Base-by-base conservation (phyloP, 345 rosid species). In the Ceriops tagal region DNA sequence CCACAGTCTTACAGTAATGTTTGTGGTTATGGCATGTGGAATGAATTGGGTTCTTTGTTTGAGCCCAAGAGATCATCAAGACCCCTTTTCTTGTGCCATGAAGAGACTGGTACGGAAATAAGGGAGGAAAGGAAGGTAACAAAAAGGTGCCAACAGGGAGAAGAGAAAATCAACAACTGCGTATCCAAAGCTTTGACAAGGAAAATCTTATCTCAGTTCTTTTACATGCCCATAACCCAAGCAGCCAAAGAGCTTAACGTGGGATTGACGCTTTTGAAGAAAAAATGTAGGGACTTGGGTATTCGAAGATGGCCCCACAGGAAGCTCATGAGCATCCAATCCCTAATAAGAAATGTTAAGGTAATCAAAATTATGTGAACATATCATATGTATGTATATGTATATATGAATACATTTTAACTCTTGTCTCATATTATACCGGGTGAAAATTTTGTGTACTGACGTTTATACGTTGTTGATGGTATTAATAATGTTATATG, bases 261-360 rank as follows among this genome's bases (percentile, higher is more conserved):
- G 22, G 96, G 96, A 0, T 8, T 89, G 65, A 89, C 96, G 1
- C 66, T 86, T 10, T 61, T 88, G 77, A 89, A 89, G 77, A 89
- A 89, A 59, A 80, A 79, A 75, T 85, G 92, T 65, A 86, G 92
- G 57, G 90, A 85, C 24, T 66, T 89, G 66, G 88, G 90, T 13
- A 75, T 89, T 31, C 60, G 62, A 16, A 71, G 95, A 53, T 89
- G 90, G 95, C 95, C 95, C 6, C 90, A 88, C 39, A 77, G 96
- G 58, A 89, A 89, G 72, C 81, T 89, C 27, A 79, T 64, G 82
- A 86, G 91, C 66, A 73, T 89, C 60, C 80, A 77, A 27, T 71
- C 81, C 21, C 81, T 89, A 2, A 84, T 83, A 27, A 61, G 22
- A 19, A 87, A 82, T 43, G 64, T 89, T 18, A 74, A 81, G 89